phyloP scores from a whole-genome alignment of 225 moss, liverwort and hornwort genomes.

The Pseudoscleropodium purum region DNA sequence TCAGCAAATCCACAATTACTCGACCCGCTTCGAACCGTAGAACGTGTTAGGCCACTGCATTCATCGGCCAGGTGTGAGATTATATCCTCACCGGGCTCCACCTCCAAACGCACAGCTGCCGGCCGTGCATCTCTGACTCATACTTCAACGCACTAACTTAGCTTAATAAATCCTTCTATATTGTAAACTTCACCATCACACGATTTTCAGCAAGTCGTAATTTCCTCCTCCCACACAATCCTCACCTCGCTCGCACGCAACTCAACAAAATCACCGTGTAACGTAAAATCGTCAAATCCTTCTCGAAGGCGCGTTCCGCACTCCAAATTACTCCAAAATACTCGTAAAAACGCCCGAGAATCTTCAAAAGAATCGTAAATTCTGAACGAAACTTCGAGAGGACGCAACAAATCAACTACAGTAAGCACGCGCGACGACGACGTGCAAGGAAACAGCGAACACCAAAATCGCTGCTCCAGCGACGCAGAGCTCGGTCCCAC shows the following conservation, averaged over 20 bases:
- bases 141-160: background rate
- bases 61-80: background rate
- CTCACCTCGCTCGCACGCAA: background rate
- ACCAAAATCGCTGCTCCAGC: no score
- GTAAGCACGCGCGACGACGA: background rate
- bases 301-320: background rate
- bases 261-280: background rate
- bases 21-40: background rate
- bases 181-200: background rate
- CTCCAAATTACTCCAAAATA: background rate
- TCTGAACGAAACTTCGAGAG: background rate
- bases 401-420: background rate
- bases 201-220: background rate
- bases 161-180: background rate
- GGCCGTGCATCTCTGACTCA: background rate
- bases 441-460: background rate
- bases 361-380: background rate
- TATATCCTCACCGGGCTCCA: background rate
- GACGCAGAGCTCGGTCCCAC: background rate
- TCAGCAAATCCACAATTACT: background rate
- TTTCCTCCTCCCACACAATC: background rate
- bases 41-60: background rate
- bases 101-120: slow-evolving; percentile 18
- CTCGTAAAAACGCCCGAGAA: background rate
- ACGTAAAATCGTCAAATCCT: background rate